phyloP scores from a whole-genome alignment of 31 red algal species.

The Asparagopsis taxiformis region DNA sequence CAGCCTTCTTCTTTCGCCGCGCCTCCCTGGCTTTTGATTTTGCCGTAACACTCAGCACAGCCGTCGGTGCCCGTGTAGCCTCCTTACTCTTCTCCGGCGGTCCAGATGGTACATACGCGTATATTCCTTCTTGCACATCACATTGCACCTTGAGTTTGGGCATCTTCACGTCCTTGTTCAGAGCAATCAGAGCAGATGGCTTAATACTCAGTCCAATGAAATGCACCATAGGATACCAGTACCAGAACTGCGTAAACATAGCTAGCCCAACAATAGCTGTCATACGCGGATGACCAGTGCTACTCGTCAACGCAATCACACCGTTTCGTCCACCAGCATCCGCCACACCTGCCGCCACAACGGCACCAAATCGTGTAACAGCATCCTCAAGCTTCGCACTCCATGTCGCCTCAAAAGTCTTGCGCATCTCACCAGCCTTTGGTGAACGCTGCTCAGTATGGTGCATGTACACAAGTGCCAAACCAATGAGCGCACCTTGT shows the following conservation, averaged over 20 bases:
- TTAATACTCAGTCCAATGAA: conserved; percentile 83
- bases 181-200: conserved; percentile 66
- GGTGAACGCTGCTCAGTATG: conserved; percentile 76
- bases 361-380: conserved; percentile 88
- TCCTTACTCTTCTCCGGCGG: conserved; percentile 64
- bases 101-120: conserved; percentile 52
- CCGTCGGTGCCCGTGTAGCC: conserved; percentile 33
- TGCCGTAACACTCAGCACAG: conserved; percentile 41
- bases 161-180: conserved; percentile 76
- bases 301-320: conserved; percentile 70
- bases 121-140: conserved; percentile 47
- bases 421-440: conserved; percentile 62
- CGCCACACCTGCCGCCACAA: conserved; percentile 80
- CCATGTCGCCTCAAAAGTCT: conserved; percentile 76
- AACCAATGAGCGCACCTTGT: conserved; percentile 91
- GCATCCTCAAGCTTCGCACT: conserved; percentile 94
- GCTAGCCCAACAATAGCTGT: conserved; percentile 86
- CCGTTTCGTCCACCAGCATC: conserved; percentile 92
- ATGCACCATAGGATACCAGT: conserved; percentile 92
- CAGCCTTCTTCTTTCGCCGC: conserved; percentile 32
- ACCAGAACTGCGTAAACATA: conserved; percentile 97
- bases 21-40: conserved; percentile 33
- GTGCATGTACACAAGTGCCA: conserved; percentile 89
- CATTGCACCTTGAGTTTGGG: conserved; percentile 72
- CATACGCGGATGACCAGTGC: conserved; percentile 75